Evolutionary conservation across 805 yeast genomes (phyloP).

Genomic region (Debaryomyces tyrocola): DNA sequence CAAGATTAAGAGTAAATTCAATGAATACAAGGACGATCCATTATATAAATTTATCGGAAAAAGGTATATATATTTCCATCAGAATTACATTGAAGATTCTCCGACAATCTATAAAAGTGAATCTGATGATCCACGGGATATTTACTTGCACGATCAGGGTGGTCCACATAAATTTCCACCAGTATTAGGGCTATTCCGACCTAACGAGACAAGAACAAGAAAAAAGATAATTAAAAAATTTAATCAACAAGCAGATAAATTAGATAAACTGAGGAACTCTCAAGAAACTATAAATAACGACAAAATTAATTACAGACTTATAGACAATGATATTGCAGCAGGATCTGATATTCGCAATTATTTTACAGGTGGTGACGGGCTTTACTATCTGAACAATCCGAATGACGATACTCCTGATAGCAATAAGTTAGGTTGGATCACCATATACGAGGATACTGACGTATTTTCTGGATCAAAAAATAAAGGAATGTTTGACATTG

Average conservation of each 20-base stretch:
- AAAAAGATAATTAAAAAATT: slow-evolving; percentile 39
- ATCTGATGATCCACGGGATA: slow-evolving; percentile 20
- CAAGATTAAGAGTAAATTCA: slow-evolving; percentile 14
- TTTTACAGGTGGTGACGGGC: slow-evolving; percentile 56
- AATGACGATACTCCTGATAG: slow-evolving; percentile 63
- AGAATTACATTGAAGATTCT: slow-evolving; percentile 25
- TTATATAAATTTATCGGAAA: slow-evolving; percentile 32
- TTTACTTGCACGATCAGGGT: slow-evolving; percentile 22
- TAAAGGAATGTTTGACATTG: slow-evolving; percentile 54
- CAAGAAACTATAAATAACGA: neutral
- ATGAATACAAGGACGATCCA: slow-evolving; percentile 6
- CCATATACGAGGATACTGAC: slow-evolving; percentile 50
- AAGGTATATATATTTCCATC: slow-evolving; percentile 37
- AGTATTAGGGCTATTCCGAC: slow-evolving; percentile 41
- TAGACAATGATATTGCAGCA: slow-evolving; percentile 22
- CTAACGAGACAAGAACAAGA: slow-evolving; percentile 35
- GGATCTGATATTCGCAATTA: slow-evolving; percentile 29
- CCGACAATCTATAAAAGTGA: slow-evolving; percentile 5
- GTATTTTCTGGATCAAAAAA: slow-evolving; percentile 20
- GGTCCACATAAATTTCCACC: slow-evolving; percentile 17
- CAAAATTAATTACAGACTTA: slow-evolving; percentile 8
- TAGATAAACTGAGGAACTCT: neutral
- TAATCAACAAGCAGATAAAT: slow-evolving; percentile 16
- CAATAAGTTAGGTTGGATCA: slow-evolving; percentile 63
- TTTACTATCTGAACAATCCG: slow-evolving; percentile 43